phyloP scores from a whole-genome alignment of 306 rosid genomes.

The Geum urbanum region DNA sequence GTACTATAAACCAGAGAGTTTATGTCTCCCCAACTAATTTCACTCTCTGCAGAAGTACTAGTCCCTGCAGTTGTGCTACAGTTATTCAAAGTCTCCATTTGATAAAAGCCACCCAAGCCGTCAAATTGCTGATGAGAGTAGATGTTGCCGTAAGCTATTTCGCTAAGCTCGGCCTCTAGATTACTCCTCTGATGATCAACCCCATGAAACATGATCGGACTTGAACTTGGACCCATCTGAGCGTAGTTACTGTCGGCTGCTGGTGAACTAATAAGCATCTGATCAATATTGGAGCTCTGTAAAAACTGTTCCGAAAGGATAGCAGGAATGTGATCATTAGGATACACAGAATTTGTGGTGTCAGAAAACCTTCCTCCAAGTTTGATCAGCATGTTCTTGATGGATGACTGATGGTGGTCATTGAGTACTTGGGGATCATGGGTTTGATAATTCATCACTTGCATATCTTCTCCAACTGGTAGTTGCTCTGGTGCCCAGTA shows the following conservation, averaged over 20 bases:
- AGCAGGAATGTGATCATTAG: conserved; percentile 22
- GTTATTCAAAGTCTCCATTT: conserved; percentile 34
- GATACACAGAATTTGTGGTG: conserved; percentile 20
- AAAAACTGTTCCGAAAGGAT: conserved; percentile 23
- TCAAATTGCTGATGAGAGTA: conserved; percentile 24
- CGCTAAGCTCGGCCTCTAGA: conserved; percentile 37
- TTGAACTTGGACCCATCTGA: conserved; percentile 14
- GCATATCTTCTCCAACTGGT: conserved; percentile 20
- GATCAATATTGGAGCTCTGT: conserved; percentile 17
- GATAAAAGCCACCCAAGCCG: conserved; percentile 39
- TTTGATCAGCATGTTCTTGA: conserved; percentile 41
- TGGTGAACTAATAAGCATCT: conserved; percentile 20
- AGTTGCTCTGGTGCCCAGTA: conserved; percentile 36
- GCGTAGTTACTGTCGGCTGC: conserved; percentile 18
- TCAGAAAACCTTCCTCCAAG: conserved; percentile 42
- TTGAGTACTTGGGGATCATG: conserved; percentile 20
- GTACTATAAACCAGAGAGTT: conserved; percentile 39
- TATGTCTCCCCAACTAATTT: conserved; percentile 64
- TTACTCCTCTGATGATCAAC: conserved; percentile 27
- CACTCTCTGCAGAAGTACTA: conserved; percentile 52
- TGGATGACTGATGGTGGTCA: conserved; percentile 31
- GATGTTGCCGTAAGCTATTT: conserved; percentile 33
- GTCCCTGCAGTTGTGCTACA: conserved; percentile 32
- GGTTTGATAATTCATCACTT: conserved; percentile 26
- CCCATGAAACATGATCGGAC: conserved; percentile 32